Base-by-base conservation (phyloP, 179 eudicot genomes). In the Amaranthus tricolor region DNA sequence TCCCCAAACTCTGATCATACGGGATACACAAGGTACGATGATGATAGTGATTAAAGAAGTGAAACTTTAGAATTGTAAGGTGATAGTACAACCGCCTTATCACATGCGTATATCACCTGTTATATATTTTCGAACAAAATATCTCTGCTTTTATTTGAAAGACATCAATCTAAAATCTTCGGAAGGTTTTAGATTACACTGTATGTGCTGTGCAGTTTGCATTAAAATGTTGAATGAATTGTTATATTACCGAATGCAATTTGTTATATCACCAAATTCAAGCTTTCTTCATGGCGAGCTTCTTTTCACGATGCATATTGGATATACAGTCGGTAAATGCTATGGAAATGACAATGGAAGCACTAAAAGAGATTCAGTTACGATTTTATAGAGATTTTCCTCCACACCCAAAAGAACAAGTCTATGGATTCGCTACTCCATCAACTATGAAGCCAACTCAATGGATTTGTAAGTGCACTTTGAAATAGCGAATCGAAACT, bases 381-480 rank as follows among this genome's bases (percentile, higher is more conserved):
- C 87, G 91, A 69, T 95, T 95, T 78, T 95, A 95, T 81, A 83
- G 62, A 76, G 99, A 95, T 81, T 95, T 88, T 77, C 98, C 98
- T 14, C 87, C 99, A 15, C 96, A 95, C 81, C 81, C 86, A 31
- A 79, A 87, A 80, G 99, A 95, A 80, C 70, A 88, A 78, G 88
- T 87, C 58, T 95, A 95, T 80, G 90, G 90, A 52, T 95, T 86
- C 86, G 97, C 97, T 44, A 93, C 99, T 60, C 99, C 99, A 50
- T 95, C 98, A 77, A 95, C 99, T 73, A 91, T 95, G 91, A 95
- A 95, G 78, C 98, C 99, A 73, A 95, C 99, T 76, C 99, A 95
- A 69, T 95, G 99, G 98, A 85, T 77, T 83, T 95, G 99, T 95
- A 89, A 85, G 99, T 87, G 77, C 20, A 21, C 59, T 69, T 45